phyloP scores from a whole-genome alignment of 257 asterid species.

The Solanum sejunctum region DNA sequence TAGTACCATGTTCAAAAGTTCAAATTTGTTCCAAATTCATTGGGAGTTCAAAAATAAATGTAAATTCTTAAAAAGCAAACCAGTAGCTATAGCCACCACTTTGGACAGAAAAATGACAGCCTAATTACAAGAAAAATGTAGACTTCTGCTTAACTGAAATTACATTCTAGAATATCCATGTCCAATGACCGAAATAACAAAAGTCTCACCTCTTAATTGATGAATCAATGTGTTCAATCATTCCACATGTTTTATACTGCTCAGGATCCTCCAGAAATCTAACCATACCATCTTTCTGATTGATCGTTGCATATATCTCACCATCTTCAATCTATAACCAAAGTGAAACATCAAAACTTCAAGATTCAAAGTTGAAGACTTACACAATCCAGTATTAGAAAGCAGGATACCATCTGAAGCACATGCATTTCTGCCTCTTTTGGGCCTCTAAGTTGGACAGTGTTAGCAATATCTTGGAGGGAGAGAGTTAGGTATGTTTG shows the following conservation, averaged over 20 bases:
- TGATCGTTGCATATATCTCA: slow-evolving; percentile 84
- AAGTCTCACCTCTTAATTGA: slow-evolving; percentile 73
- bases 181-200: background rate
- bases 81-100: background rate
- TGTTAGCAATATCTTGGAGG: slow-evolving; percentile 86
- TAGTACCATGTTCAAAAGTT: background rate
- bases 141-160: background rate
- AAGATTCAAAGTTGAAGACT: background rate
- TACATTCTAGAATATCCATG: background rate
- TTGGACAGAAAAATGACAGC: background rate
- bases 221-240: slow-evolving; percentile 85
- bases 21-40: background rate
- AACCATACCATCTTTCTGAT: slow-evolving; percentile 99
- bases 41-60: background rate
- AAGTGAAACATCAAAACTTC: background rate
- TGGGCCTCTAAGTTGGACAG: slow-evolving; percentile 60
- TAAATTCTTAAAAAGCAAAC: background rate
- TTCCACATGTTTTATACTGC: slow-evolving; percentile 81
- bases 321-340: slow-evolving; percentile 75
- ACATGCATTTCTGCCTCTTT: slow-evolving; percentile 99
- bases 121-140: background rate
- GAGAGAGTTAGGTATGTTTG: slow-evolving; percentile 95
- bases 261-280: slow-evolving; percentile 98
- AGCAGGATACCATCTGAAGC: slow-evolving; percentile 73
- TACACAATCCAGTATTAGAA: background rate